Evolutionary conservation across 345 rosid genomes (phyloP), one percentile per base, ranked within the genome.

Genomic region (Rhodamnia rubescens): DNA sequence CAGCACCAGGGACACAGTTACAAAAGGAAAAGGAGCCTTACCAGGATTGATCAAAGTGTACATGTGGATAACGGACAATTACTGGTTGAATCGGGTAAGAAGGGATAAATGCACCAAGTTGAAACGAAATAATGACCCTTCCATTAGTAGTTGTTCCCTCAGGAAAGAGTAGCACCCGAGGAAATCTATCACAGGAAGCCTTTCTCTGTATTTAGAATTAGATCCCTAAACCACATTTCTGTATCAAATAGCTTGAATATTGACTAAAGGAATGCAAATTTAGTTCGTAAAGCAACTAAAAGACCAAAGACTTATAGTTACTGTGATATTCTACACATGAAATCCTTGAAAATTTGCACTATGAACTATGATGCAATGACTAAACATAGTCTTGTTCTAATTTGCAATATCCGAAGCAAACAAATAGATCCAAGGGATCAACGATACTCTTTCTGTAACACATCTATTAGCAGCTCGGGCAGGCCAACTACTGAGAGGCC

Each of bases 121-220:
- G 98, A 86, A 97, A 97, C 22, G 98, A 94, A 82, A 96, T 93
- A 82, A 97, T 84, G 86, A 87, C 93, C 90, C 85, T 94, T 85
- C 99, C 99, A 88, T 95, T 97, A 27, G 98, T 95, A 26, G 99
- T 97, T 47, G 99, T 97, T 86, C 99, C 99, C 93, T 97, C 99
- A 10, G 99, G 99, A 93, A 97, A 97, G 80, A 97, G 88, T 74
- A 97, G 92, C 85, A 97, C 85, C 82, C 96, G 94, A 49, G 99
- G 99, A 93, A 91, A 97, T 86, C 86, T 91, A 92, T 92, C 90
- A 83, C 93, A 93, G 16, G 96, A 90, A 86, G 96, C 99, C 92
- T 96, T 95, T 97, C 96, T 97, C 99, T 97, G 98, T 93, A 94
- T 96, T 94, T 89, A 97, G 78, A 69, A 69, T 69, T 32, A 36